phyloP scores from a whole-genome alignment of 2,329 filamentous ascomycete species.

The Penicillium occitanis region DNA sequence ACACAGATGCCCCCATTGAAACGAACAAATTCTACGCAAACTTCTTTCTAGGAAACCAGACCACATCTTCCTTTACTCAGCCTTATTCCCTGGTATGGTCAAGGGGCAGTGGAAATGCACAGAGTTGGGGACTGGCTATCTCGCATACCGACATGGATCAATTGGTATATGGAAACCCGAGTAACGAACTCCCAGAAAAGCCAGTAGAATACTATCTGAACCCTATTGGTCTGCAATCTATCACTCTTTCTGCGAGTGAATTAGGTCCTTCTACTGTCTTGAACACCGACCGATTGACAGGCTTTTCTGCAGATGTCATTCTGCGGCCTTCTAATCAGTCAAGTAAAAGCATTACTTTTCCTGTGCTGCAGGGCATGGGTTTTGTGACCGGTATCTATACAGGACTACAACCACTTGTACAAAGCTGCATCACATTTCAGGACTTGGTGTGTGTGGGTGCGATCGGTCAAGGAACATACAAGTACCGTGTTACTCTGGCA shows the following conservation, averaged over 20 bases:
- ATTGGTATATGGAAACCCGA: constrained; percentile 62
- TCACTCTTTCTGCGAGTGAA: constrained; percentile 77
- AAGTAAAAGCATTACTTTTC: constrained; percentile 68
- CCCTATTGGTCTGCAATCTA: constrained; percentile 75
- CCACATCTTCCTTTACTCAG: constrained; percentile 68
- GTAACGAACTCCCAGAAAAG: constrained; percentile 52
- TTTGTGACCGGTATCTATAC: constrained; percentile 79
- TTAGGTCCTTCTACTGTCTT: constrained; percentile 61
- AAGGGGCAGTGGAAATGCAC: constrained; percentile 60
- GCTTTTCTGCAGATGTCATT: constrained; percentile 66
- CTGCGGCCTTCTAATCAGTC: constrained; percentile 58
- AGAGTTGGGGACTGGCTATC: constrained; percentile 75
- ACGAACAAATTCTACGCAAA: constrained; percentile 70
- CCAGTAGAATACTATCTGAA: constrained; percentile 74
- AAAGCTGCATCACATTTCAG: constrained; percentile 72
- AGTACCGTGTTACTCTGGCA: constrained; percentile 72
- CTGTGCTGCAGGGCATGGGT: constrained; percentile 84
- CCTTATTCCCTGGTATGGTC: constrained; percentile 72
- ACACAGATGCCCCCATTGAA: constrained; percentile 39
- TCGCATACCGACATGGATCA: constrained; percentile 70
- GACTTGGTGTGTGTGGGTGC: constrained; percentile 57
- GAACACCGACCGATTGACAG: constrained; percentile 53
- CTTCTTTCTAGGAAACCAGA: constrained; percentile 73
- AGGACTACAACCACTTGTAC: constrained; percentile 68
- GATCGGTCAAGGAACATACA: constrained; percentile 65